A percentile compares a stretch with the other conserved stretches of the same genome.
phyloP scores from a whole-genome alignment of 2,329 filamentous ascomycete genomes.

The Microdochium nivale region DNA sequence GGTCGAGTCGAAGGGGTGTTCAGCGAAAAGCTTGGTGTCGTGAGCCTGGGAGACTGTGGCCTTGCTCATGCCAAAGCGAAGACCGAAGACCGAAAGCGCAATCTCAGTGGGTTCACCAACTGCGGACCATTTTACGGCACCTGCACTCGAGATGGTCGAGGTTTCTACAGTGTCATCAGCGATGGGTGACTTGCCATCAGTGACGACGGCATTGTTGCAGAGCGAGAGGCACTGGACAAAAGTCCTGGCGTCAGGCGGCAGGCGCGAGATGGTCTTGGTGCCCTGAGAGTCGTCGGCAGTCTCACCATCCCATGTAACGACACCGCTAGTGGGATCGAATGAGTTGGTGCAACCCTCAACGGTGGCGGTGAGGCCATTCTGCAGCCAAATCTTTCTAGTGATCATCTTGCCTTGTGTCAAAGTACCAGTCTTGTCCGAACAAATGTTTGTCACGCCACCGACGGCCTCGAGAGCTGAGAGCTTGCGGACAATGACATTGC shows the following conservation, averaged over 20 bases:
- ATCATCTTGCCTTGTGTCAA: constrained; percentile 61
- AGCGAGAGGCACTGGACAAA: constrained; percentile 48
- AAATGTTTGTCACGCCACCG: constrained; percentile 62
- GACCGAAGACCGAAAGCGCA: constrained; percentile 64
- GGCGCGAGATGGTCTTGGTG: constrained; percentile 10
- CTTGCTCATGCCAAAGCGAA: constrained; percentile 52
- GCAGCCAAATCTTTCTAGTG: constrained; percentile 52
- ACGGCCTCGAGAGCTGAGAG: constrained; percentile 58
- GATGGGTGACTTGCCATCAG: constrained; percentile 27
- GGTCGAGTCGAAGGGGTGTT: constrained; percentile 66
- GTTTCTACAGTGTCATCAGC: constrained; percentile 35
- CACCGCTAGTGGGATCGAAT: constrained; percentile 52
- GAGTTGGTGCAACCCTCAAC: constrained; percentile 49
- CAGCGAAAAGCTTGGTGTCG: constrained; percentile 43
- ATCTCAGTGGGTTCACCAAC: constrained; percentile 65
- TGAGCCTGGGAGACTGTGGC: constrained; percentile 25
- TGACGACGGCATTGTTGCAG: constrained; percentile 50
- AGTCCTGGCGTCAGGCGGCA: constrained; percentile 26
- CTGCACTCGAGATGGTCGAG: constrained; percentile 36
- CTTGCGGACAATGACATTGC: constrained; percentile 49
- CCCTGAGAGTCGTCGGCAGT: constrained; percentile 14
- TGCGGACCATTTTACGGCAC: constrained; percentile 43
- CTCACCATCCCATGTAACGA: constrained; percentile 32
- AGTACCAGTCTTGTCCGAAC: constrained; percentile 64
- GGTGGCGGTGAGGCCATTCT: constrained; percentile 39